Evolutionary conservation across 202 grass and related monocot genomes (phyloP).

Genomic region (Setaria viridis): DNA sequence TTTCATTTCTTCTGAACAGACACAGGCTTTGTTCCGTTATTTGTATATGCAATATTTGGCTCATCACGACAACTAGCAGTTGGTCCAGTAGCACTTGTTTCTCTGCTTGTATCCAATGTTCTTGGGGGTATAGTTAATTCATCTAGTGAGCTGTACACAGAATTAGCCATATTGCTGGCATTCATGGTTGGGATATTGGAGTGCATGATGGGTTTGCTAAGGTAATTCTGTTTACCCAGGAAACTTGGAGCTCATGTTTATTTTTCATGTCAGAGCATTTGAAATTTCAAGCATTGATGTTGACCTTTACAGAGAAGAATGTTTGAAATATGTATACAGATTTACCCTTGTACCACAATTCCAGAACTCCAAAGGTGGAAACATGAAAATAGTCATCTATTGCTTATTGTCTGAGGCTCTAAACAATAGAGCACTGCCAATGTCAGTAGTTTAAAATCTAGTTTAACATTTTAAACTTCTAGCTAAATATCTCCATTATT

Average conservation of each 20-base stretch:
- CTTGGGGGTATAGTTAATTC: slow-evolving; percentile 82
- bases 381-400: slow-evolving; percentile 22
- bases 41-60: slow-evolving; percentile 90
- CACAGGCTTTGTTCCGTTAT: slow-evolving; percentile 81
- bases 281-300: slow-evolving; percentile 33
- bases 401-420: background rate
- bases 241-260: slow-evolving; percentile 31
- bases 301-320: slow-evolving; percentile 24
- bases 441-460: background rate
- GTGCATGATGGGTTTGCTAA: slow-evolving; percentile 89
- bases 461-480: background rate
- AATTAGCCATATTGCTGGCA: slow-evolving; percentile 88
- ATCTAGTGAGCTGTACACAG: slow-evolving; percentile 77
- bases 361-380: background rate
- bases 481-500: background rate
- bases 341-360: background rate
- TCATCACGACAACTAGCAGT: slow-evolving; percentile 85
- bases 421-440: background rate
- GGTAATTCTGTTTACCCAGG: slow-evolving; percentile 56
- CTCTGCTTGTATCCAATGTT: slow-evolving; percentile 92
- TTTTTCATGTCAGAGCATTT: slow-evolving; percentile 22
- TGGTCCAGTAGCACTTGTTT: slow-evolving; percentile 91
- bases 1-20: slow-evolving; percentile 71
- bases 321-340: slow-evolving; percentile 16
- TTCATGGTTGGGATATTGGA: slow-evolving; percentile 94